These are phyloP conservation scores for Penicillium verrucosum DNA, from an alignment of 2,329 filamentous ascomycete species.

Conservation along the genomic window DNA sequence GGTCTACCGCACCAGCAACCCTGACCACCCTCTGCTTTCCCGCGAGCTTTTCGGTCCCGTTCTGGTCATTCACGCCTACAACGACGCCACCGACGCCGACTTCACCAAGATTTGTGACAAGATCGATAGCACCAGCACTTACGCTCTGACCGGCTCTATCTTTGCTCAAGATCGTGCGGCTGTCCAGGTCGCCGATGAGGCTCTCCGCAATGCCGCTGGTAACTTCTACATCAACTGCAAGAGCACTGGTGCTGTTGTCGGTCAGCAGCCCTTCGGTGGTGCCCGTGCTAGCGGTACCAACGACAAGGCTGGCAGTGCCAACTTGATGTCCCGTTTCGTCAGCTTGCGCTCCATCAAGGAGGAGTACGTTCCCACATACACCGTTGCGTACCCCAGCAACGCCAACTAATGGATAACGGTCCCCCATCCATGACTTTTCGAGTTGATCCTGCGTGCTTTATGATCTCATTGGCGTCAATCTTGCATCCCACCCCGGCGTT, in stretches of 20 bases:
- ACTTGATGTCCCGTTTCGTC: constrained; percentile 63
- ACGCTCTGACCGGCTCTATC: constrained; percentile 44
- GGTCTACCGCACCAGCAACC: constrained; percentile 71
- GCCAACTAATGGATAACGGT: constrained; percentile 46
- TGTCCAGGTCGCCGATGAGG: constrained; percentile 35
- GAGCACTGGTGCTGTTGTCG: constrained; percentile 67
- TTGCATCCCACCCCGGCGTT: constrained; percentile 25
- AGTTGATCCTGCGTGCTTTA: constrained; percentile 15
- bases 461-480: constrained; percentile 19
- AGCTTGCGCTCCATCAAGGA: constrained; percentile 69
- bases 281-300: constrained; percentile 67
- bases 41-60: constrained; percentile 82
- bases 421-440: not conserved
- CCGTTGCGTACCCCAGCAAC: constrained; percentile 70
- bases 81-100: constrained; percentile 59
- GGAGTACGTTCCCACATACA: constrained; percentile 64
- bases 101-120: constrained; percentile 59
- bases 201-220: constrained; percentile 38
- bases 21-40: constrained; percentile 68
- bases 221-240: constrained; percentile 48
- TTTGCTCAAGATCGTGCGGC: constrained; percentile 42
- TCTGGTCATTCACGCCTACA: constrained; percentile 71
- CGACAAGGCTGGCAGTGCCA: constrained; percentile 67
- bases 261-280: constrained; percentile 70
- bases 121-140: constrained; percentile 42